Percentiles rank a stretch among this genome's conserved stretches.
Evolutionary conservation across 441 rosid genomes (phyloP).

Genomic region (Omphalea diandra): DNA sequence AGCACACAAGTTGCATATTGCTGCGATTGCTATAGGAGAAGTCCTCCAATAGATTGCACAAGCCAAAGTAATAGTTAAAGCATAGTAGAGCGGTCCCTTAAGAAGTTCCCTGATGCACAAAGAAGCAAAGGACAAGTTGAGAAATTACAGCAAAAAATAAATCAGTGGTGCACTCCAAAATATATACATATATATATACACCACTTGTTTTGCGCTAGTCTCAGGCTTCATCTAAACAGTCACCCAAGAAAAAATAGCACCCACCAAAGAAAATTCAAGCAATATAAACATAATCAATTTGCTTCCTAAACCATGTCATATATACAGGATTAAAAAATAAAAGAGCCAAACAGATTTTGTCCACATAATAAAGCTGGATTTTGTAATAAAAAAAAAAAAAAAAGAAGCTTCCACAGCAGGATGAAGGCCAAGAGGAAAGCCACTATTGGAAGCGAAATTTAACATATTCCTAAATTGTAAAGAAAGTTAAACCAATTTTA

Average conservation of each 20-base stretch:
- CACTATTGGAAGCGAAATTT: neutral
- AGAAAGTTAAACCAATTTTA: neutral
- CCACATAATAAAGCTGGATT: neutral
- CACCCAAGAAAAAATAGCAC: neutral
- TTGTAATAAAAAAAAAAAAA: neutral
- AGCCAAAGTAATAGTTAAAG: conserved; percentile 52
- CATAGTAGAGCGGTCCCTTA: conserved; percentile 78
- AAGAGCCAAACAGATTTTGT: neutral
- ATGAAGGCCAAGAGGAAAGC: neutral
- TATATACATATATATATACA: too few relatives aligned
- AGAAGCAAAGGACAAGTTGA: conserved; percentile 13
- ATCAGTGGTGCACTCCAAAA: neutral
- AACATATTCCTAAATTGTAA: neutral
- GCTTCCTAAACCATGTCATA: neutral
- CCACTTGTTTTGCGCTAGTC: neutral
- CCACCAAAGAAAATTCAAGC: neutral
- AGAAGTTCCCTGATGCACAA: conserved; percentile 69
- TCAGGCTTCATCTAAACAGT: neutral
- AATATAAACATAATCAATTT: neutral
- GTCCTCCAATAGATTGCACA: conserved; percentile 67
- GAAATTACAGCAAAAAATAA: conserved; percentile 17
- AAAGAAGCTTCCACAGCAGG: neutral
- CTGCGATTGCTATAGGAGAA: conserved; percentile 70
- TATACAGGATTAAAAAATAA: neutral
- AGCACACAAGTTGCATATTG: conserved; percentile 79